phyloP scores from a whole-genome alignment of 2,329 filamentous ascomycete species.

The Xylaria sp. region DNA sequence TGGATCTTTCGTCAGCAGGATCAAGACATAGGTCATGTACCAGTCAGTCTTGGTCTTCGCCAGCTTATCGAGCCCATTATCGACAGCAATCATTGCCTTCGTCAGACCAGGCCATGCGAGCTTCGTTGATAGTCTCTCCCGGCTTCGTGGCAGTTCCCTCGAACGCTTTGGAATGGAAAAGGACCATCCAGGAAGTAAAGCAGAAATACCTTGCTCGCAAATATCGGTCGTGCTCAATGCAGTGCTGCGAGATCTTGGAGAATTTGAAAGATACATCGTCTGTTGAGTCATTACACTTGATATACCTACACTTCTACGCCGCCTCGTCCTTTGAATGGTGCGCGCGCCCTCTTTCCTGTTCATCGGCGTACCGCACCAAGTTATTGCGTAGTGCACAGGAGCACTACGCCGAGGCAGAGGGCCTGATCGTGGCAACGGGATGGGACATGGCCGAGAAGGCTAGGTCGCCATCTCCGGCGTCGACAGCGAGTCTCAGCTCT shows the following conservation, averaged over 20 bases:
- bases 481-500: constrained; percentile 57
- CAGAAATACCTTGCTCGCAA: constrained; percentile 60
- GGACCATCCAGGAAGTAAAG: constrained; percentile 63
- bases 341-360: constrained; percentile 59
- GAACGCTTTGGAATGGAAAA: constrained; percentile 62
- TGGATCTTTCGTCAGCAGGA: constrained; percentile 28
- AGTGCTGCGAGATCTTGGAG: constrained; percentile 64
- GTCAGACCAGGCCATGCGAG: constrained; percentile 39
- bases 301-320: constrained; percentile 71
- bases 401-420: constrained; percentile 62
- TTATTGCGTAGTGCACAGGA: constrained; percentile 62
- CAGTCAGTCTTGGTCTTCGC: constrained; percentile 19
- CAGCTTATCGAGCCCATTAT: constrained; percentile 36
- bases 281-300: constrained; percentile 64
- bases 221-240: constrained; percentile 63
- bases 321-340: constrained; percentile 68
- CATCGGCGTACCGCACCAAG: constrained; percentile 57
- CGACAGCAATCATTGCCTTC: constrained; percentile 48
- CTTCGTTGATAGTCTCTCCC: constrained; percentile 41
- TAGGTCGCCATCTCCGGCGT: constrained; percentile 52
- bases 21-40: constrained; percentile 34
- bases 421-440: constrained; percentile 60
- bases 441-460: constrained; percentile 51
- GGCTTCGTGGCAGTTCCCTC: constrained; percentile 53
- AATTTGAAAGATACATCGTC: constrained; percentile 56